Conservation (phyloP, 106 monocot species). For the Apostasia ramifera region DNA sequence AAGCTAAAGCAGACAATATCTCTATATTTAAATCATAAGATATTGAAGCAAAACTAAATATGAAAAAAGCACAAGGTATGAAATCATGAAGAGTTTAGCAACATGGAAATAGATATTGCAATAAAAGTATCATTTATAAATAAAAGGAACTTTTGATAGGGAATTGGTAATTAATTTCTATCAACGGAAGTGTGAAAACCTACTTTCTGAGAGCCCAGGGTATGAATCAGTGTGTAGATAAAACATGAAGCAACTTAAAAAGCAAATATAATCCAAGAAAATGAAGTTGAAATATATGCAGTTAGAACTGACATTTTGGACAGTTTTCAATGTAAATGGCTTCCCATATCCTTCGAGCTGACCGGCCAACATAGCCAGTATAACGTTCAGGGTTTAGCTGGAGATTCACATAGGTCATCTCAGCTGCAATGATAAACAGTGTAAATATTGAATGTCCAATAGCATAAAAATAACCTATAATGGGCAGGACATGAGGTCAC, state of each 20-base stretch:
- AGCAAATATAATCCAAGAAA: neutral
- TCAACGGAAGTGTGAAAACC: neutral
- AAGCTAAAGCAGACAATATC: too few relatives aligned
- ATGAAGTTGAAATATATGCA: neutral
- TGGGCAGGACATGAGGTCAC: too few relatives aligned
- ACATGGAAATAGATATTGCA: too few relatives aligned
- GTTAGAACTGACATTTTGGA: slow-evolving; percentile 64
- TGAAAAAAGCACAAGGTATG: too few relatives aligned
- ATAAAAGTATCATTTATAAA: too few relatives aligned
- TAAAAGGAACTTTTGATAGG: too few relatives aligned
- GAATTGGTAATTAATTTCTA: neutral
- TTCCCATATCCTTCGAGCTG: slow-evolving; percentile 84
- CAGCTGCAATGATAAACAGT: slow-evolving; percentile 43
- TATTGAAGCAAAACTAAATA: too few relatives aligned
- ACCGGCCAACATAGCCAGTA: slow-evolving; percentile 82
- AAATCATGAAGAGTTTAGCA: too few relatives aligned
- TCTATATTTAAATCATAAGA: too few relatives aligned
- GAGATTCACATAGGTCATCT: slow-evolving; percentile 98
- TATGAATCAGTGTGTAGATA: neutral
- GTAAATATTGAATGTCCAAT: too few relatives aligned
- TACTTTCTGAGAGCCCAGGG: neutral
- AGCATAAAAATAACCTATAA: too few relatives aligned
- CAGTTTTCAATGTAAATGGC: slow-evolving; percentile 92
- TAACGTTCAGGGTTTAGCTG: slow-evolving; percentile 92
- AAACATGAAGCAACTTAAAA: neutral